phyloP scores from a whole-genome alignment of 768 basidiomycete genomes.

The Auricularia sp. region DNA sequence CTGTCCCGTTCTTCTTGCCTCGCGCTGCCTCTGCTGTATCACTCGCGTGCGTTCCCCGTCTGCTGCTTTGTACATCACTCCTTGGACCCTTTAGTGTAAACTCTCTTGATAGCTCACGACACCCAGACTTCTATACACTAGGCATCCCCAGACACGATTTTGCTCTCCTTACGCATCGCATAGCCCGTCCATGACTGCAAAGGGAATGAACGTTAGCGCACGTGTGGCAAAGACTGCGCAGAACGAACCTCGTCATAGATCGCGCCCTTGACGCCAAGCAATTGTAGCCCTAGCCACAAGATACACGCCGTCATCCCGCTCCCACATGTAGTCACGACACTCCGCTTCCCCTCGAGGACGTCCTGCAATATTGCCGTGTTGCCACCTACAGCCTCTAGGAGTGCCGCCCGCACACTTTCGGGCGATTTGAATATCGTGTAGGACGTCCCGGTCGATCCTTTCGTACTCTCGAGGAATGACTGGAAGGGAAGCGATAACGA shows the following conservation, averaged over 20 bases:
- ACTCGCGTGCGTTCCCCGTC: not conserved
- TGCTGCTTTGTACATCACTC: too few species aligned
- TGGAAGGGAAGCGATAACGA: slow-evolving; percentile 81
- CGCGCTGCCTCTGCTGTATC: not conserved
- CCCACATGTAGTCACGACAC: slow-evolving; percentile 74
- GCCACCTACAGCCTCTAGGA: slow-evolving; percentile 55
- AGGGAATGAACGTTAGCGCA: not conserved
- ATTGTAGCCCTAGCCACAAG: slow-evolving; percentile 84
- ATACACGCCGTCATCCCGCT: slow-evolving; percentile 98
- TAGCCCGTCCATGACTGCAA: slow-evolving; percentile 94
- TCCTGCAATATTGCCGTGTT: slow-evolving; percentile 37
- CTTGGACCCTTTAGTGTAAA: too few species aligned
- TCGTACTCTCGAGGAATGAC: slow-evolving; percentile 46
- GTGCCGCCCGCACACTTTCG: slow-evolving; percentile 45
- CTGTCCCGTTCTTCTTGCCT: not conserved
- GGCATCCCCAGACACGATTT: slow-evolving; percentile 44
- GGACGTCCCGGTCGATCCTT: slow-evolving; percentile 14
- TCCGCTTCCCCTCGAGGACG: slow-evolving; percentile 49
- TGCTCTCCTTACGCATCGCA: slow-evolving; percentile 63
- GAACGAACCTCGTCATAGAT: slow-evolving; percentile 85
- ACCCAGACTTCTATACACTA: not conserved
- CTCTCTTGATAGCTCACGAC: not conserved
- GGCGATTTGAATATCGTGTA: slow-evolving; percentile 44
- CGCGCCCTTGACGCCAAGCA: slow-evolving; percentile 54
- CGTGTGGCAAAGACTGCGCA: not conserved